Conservation (phyloP, 495 filamentous ascomycete genomes). For the Hypoxylon lienhwacheense region DNA sequence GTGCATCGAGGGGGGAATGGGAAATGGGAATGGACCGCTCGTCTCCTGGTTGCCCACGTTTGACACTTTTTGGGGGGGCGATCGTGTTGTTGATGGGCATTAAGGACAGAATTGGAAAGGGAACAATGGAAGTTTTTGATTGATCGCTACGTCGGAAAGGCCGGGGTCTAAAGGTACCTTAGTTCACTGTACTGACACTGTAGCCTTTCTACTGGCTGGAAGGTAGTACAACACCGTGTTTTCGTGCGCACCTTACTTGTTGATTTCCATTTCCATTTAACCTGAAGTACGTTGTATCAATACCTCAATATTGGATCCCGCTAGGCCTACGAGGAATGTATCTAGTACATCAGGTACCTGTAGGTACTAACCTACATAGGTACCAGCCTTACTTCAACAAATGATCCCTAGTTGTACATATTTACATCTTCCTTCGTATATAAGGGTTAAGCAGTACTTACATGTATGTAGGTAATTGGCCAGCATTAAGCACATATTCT, state of each 20-base stretch:
- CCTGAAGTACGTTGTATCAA: neutral
- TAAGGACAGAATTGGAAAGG: slow-evolving; percentile 39
- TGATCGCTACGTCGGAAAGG: slow-evolving; percentile 37
- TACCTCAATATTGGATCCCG: too few relatives aligned
- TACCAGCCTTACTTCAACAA: too few relatives aligned
- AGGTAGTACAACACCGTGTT: slow-evolving; percentile 11
- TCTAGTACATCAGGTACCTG: too few relatives aligned
- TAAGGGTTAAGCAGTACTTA: too few relatives aligned
- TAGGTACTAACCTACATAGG: too few relatives aligned
- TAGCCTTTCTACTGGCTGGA: slow-evolving; percentile 4
- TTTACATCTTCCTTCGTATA: too few relatives aligned
- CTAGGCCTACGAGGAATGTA: too few relatives aligned
- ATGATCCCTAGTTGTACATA: too few relatives aligned
- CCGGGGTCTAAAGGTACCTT: slow-evolving; percentile 32
- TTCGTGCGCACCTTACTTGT: neutral
- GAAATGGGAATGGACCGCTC: slow-evolving; percentile 17
- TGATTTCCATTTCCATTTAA: neutral
- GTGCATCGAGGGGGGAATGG: slow-evolving; percentile 22
- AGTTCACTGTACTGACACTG: slow-evolving; percentile 25
- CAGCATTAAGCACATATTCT: too few relatives aligned
- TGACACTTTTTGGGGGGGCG: slow-evolving; percentile 28
- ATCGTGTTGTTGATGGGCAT: slow-evolving; percentile 39
- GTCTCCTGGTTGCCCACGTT: slow-evolving; percentile 19
- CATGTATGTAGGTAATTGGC: too few relatives aligned
- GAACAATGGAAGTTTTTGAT: slow-evolving; percentile 42